Conservation (phyloP, 805 yeast genomes). For the Geotrichum ghanense region DNA sequence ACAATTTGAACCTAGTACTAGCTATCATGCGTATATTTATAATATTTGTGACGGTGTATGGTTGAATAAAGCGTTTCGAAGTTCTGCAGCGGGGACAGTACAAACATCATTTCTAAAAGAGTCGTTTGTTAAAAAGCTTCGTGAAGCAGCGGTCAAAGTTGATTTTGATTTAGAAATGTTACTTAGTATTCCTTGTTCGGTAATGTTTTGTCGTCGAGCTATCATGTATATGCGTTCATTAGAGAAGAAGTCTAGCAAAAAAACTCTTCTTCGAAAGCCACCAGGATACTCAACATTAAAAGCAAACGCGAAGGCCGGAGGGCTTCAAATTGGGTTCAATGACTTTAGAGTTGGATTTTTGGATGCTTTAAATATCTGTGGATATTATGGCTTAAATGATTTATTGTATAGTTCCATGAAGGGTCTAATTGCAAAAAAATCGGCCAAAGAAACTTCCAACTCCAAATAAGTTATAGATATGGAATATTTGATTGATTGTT, state of each 20-base stretch:
- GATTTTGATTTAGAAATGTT: not conserved
- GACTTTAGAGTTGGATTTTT: not conserved
- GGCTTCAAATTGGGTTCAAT: not conserved
- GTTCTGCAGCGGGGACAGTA: slow-evolving; percentile 1
- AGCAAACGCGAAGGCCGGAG: not conserved
- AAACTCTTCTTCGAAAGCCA: not conserved
- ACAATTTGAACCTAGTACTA: not conserved
- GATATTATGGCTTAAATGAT: not conserved
- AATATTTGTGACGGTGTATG: not conserved
- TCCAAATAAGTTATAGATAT: too few species aligned
- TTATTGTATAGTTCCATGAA: not conserved
- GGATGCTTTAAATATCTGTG: not conserved
- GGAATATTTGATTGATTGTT: too few species aligned
- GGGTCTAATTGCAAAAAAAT: not conserved
- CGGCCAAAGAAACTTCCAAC: too few species aligned
- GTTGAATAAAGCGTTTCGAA: not conserved
- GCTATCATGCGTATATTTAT: not conserved
- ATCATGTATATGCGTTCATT: not conserved
- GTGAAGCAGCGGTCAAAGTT: not conserved
- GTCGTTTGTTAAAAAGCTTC: slow-evolving; percentile 4
- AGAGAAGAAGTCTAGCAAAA: not conserved
- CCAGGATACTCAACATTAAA: not conserved
- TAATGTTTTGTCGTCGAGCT: not conserved
- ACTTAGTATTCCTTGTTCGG: not conserved
- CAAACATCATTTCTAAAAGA: slow-evolving; percentile 4